phyloP scores from a whole-genome alignment of 192 early-diverging fungal species.

The Gigaspora rosea region DNA sequence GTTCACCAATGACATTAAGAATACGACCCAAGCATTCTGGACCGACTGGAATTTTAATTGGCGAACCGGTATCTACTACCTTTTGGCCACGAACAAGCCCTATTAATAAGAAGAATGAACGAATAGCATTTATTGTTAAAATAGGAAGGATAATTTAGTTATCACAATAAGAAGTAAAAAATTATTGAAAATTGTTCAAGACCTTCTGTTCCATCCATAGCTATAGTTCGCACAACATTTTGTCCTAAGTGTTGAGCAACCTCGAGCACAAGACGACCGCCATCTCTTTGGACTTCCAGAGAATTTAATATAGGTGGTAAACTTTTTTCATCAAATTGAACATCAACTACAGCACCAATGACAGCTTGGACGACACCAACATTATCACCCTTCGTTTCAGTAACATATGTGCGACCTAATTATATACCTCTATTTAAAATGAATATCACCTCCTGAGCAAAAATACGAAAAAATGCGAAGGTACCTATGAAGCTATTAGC shows the following conservation, averaged over 20 bases:
- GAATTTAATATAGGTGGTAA: conserved; percentile 96
- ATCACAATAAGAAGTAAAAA: not conserved
- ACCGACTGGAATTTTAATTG: conserved; percentile 92
- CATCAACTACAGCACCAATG: conserved; percentile 98
- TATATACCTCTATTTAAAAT: not conserved
- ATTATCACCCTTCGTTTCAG: conserved; percentile 50
- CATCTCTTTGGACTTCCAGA: conserved; percentile 83
- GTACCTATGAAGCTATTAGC: not conserved
- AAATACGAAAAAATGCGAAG: not conserved
- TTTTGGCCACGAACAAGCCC: conserved; percentile 94
- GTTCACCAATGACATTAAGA: conserved; percentile 99
- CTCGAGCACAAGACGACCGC: conserved; percentile 89
- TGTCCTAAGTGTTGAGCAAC: conserved; percentile 97
- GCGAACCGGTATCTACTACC: conserved; percentile 89
- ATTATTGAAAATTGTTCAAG: not conserved
- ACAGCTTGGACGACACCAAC: conserved; percentile 86
- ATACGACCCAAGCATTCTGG: conserved; percentile 96
- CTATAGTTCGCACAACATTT: conserved; percentile 98
- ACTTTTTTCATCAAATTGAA: conserved; percentile 88
- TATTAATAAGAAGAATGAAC: not conserved
- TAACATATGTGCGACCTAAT: conserved; percentile 48
- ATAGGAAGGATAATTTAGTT: not conserved
- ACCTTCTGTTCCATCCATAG: conserved; percentile 98
- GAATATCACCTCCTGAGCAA: not conserved
- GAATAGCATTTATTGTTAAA: too few species aligned